Evolutionary conservation across 2,329 filamentous ascomycete genomes (phyloP), one percentile per base, ranked within the genome.

Genomic region (Claviceps africana): DNA sequence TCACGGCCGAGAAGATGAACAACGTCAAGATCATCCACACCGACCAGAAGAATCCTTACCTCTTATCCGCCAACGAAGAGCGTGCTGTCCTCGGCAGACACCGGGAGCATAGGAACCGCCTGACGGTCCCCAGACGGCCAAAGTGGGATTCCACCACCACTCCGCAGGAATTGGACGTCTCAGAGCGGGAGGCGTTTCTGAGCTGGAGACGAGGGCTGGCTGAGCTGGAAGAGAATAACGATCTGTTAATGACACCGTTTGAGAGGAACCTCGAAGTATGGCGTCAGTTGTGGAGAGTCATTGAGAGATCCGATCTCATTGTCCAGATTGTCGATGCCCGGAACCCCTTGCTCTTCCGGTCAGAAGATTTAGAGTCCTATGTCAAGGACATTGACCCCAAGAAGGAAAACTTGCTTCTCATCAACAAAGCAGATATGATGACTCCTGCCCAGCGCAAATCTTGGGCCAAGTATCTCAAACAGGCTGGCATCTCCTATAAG

Each of bases 341-440:
- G 62, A 96, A 96, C 67, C 93, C 93, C 2, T 74, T 98, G 19
- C 78, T 97, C 59, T 98, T 97, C 72, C 81, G 94, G 53, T 95
- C 86, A 5, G 91, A 94, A 60, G 93, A 98, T 72, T 70, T 98
- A 55, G 93, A 97, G 64, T 77, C 74, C 58, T 98, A 98, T 60
- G 93, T 98, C 61, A 94, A 95, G 70, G 88, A 94, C 60, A 85
- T 97, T 28, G 86, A 95, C 61, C 70, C 82, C 2, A 83, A 81
- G 65, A 97, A 98, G 74, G 79, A 89, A 65, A 98, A 97, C 66
- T 64, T 98, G 63, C 68, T 98, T 52, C 74, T 98, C 52, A 91
- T 98, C 64, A 98, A 98, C 76, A 98, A 98, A 75, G 90, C 93
- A 46, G 93, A 98, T 70, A 96, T 98, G 93, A 90, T 98, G 87